Base-by-base conservation (phyloP, 495 filamentous ascomycete species). In the Lasiosphaeriaceae sp. region DNA sequence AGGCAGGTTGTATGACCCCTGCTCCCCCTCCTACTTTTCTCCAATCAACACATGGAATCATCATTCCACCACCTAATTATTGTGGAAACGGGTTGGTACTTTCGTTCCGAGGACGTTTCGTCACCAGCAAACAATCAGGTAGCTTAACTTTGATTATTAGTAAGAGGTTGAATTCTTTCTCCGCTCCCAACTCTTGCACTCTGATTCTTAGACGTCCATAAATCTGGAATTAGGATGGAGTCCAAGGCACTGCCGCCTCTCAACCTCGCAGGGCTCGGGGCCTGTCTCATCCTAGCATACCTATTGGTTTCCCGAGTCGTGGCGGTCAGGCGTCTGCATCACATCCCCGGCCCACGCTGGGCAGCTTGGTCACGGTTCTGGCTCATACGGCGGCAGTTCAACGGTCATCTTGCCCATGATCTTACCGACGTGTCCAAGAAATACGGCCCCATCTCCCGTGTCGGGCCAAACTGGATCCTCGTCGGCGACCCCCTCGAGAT, bases 401-500 rank as follows among this genome's bases (percentile, higher is more conserved):
- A 34, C 16, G 59, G 59, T 1, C 29, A 47, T 9, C 11, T 57
- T 7, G 12, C 20, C 21, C 19, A 22, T 0, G 26, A 52, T 17
- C 50, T 56, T 2, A 23, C 37, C 3, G 37, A 22, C 0, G 31
- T 60, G n/a, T 52, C 29, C 24, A 45, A 60, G n/a, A 47, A 60
- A 39, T 56, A 60, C 31, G 58, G 59, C 17, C 21, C 43, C 20
- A 24, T 61, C 22, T 21, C 31, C n/a, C 56, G 60, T 5, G 71
- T 78, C 46, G 70, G 62, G 0, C 74, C 70, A 7, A 58, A 69
- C 47, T 63, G 67, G 22, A 68, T 78, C 29, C 53, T 78, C 34
- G 74, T 69, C 9, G 53, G 52, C 26, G 76, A 77, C 59, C 73
- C 76, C 2, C 68, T 69, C 16, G 55, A 77, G 3, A 55, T 78